Evolutionary conservation across 2,329 filamentous ascomycete genomes (phyloP), one percentile per base, ranked within the genome.

Genomic region (Pseudogymnoascus destructans): DNA sequence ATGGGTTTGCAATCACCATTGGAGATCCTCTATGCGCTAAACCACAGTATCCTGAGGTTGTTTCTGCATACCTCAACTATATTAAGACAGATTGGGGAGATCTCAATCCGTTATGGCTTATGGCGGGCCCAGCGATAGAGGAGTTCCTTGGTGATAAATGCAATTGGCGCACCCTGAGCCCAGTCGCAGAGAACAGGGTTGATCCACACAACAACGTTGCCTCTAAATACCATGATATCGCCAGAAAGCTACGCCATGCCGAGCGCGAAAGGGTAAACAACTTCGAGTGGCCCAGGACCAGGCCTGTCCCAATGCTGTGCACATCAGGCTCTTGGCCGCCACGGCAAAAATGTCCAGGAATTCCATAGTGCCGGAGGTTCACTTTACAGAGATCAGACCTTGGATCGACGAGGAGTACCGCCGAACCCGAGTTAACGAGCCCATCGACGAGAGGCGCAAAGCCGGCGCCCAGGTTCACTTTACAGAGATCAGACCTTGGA

Each of bases 401-500:
- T 96, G 91, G 90, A 78, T 91, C 62, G 89, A 95, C 64, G 77
- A 80, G 67, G 81, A 81, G 61, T 90, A 96, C 69, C 83, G 91
- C 13, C 86, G 89, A 61, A 70, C 77, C 56, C 85, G 86, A 64
- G 79, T 86, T 59, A 84, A 95, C 68, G 77, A 79, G 61, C 81
- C 86, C 33, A 85, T 96, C 58, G 73, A 82, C 60, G 85, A 89
- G 91, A 82, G 80, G 68, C 86, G 91, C 66, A 91, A 89, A 73
- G 46, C 15, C 5, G 89, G 89, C 63, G 83, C 80, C 61, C 91
- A 96, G 71, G 86, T 95, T 27, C 91, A 96, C 70, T 76, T 96
- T 57, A 95, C 91, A 3, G 87, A 95, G 68, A 88, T 96, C 30
- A 83, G 84, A 25, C 90, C 91, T 0, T 96, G 91, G 90, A 78